A percentile compares a stretch with the other conserved stretches of the same genome.
phyloP scores from a whole-genome alignment of 2,329 filamentous ascomycete species.

The Aureobasidium namibiae region DNA sequence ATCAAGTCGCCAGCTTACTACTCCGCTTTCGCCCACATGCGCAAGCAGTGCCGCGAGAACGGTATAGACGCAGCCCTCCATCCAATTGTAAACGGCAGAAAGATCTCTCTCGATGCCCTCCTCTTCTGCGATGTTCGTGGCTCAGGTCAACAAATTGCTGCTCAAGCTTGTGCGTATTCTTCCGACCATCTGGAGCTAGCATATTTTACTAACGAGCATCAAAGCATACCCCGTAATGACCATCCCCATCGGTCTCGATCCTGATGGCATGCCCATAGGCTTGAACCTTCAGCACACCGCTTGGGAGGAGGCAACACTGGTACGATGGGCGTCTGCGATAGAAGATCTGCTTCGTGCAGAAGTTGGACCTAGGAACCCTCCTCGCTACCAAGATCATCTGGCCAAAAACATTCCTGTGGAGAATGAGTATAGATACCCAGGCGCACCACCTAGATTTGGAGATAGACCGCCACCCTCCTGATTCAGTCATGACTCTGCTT shows the following conservation, averaged over 20 bases:
- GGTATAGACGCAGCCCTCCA: slow-evolving; percentile 25
- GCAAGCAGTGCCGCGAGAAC: slow-evolving; percentile 21
- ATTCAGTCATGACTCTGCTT: too few relatives aligned
- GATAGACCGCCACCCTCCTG: not conserved
- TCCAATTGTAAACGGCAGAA: slow-evolving; percentile 22
- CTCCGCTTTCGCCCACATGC: slow-evolving; percentile 22
- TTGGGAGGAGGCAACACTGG: slow-evolving; percentile 23
- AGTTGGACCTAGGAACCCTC: slow-evolving; percentile 13
- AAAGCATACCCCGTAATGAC: slow-evolving; percentile 25
- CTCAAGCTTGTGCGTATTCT: slow-evolving; percentile 19
- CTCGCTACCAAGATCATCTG: slow-evolving; percentile 20
- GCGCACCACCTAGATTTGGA: slow-evolving; percentile 3
- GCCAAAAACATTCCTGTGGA: slow-evolving; percentile 24
- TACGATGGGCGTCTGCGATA: slow-evolving; percentile 35
- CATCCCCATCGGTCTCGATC: slow-evolving; percentile 24
- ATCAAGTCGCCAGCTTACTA: slow-evolving; percentile 21
- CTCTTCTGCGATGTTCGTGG: slow-evolving; percentile 25
- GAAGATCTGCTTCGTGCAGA: slow-evolving; percentile 21
- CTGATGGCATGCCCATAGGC: slow-evolving; percentile 52
- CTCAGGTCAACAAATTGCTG: slow-evolving; percentile 25
- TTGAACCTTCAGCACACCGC: slow-evolving; percentile 40
- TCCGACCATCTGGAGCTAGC: not conserved
- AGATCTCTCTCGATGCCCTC: slow-evolving; percentile 21
- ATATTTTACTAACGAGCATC: not conserved
- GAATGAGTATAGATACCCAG: slow-evolving; percentile 9